Base-by-base conservation (phyloP, 768 basidiomycete species). In the Pleurotus salmoneostramineus region DNA sequence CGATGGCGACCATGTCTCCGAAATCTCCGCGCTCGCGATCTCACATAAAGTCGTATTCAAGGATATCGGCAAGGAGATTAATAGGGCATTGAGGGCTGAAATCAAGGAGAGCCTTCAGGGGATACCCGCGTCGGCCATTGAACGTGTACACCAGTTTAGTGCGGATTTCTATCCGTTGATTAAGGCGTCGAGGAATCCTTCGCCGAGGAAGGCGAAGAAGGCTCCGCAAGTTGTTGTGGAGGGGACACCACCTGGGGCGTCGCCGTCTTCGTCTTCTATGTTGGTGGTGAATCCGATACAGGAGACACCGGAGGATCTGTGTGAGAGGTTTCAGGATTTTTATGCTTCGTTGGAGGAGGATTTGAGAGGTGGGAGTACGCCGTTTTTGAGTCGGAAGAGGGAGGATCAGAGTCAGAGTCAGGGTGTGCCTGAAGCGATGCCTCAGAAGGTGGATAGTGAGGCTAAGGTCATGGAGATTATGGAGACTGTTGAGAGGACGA, bases 401-500 rank as follows among this genome's bases (percentile, higher is more conserved):
- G 69, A 65, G 60, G 55, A 73, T 65, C 61, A 71, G 64, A 62
- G 21, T 27, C 21, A 27, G 21, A 27, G 21, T 27, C 21, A 27
- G 21, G 21, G 21, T 27, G 21, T 67, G 67, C 49, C 70, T 66
- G 32, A 78, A 77, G 46, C 71, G 70, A 4, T 68, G 67, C 15
- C 66, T 66, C 27, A 70, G 47, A 70, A 69, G 68, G 66, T 69
- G 52, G 69, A 73, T 47, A 68, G 74, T 34, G 83, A 83, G 46
- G 71, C 70, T 1, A 76, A 71, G 59, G 78, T 88, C 50, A 78
- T 78, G 27, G 80, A 82, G 34, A 74, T 88, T 17, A 77, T 95
- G 61, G 92, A 93, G 43, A 72, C 73, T 5, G 83, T 95, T 5
- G 96, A 98, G 69, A 75, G 80, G 5, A 73, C 85, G 2, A 66